A percentile compares a stretch with the other conserved stretches of the same genome.
phyloP scores from a whole-genome alignment of 139 green algal species.

The Pseudopediastrum boryanum region DNA sequence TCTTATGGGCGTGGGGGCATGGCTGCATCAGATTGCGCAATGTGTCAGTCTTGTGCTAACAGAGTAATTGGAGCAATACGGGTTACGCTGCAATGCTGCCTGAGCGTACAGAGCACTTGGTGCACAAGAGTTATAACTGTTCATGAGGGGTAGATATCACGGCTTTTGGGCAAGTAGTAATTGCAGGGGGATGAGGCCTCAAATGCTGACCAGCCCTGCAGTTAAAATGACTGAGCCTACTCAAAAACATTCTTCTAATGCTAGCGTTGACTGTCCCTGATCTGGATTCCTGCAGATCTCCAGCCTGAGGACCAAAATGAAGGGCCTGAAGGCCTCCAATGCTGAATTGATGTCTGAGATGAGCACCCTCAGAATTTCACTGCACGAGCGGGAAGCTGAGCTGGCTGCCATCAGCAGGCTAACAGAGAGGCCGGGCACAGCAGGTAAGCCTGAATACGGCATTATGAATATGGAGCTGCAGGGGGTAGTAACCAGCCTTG shows the following conservation, averaged over 20 bases:
- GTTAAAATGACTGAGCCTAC: not conserved
- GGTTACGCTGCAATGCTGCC: not conserved
- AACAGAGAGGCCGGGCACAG: too few relatives aligned
- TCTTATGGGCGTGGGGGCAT: not conserved
- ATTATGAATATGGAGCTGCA: not conserved
- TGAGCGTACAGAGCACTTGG: not conserved
- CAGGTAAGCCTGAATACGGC: too few relatives aligned
- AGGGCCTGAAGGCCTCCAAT: not conserved
- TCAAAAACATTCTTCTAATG: not conserved
- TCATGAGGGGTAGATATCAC: not conserved
- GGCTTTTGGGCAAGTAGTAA: not conserved
- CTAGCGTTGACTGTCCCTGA: too few relatives aligned
- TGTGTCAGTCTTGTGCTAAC: not conserved
- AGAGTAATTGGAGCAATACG: not conserved
- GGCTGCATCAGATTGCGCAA: not conserved
- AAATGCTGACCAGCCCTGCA: not conserved
- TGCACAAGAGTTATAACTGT: not conserved
- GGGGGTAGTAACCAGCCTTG: slow-evolving; percentile 7
- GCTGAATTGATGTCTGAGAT: not conserved
- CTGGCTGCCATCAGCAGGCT: slow-evolving; percentile 4
- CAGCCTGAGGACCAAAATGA: slow-evolving; percentile 6
- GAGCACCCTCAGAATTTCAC: slow-evolving; percentile 10
- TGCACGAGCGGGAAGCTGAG: slow-evolving; percentile 27
- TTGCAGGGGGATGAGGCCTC: not conserved
- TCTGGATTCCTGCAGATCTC: not conserved